Percentiles rank a stretch among this genome's conserved stretches.
phyloP scores from a whole-genome alignment of 225 moss, liverwort and hornwort genomes.

The Marchantia polymorpha region DNA sequence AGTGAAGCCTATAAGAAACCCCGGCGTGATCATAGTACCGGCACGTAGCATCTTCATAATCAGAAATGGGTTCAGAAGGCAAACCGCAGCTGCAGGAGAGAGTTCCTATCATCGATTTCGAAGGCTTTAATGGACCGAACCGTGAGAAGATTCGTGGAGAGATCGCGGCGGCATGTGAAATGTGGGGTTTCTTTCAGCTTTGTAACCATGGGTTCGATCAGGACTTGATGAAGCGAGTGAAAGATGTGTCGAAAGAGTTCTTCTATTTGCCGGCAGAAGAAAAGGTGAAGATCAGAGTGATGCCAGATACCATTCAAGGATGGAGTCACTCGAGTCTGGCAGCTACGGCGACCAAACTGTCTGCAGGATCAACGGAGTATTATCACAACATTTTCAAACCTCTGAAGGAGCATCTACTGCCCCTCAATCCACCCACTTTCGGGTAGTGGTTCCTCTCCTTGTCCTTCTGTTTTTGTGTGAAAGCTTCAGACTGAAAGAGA shows the following conservation, averaged over 20 bases:
- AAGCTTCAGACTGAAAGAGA: too few species aligned
- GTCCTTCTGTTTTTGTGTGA: too few species aligned
- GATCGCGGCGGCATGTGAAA: neutral
- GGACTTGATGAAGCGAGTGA: neutral
- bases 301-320: neutral
- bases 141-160: neutral
- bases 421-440: too few species aligned
- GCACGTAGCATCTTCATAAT: too few species aligned
- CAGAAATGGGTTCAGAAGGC: too few species aligned
- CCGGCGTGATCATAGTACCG: too few species aligned
- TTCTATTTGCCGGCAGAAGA: neutral
- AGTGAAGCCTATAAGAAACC: too few species aligned
- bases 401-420: too few species aligned
- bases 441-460: too few species aligned
- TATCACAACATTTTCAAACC: too few species aligned
- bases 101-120: neutral
- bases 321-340: neutral
- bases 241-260: neutral
- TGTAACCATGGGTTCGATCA: neutral
- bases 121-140: neutral
- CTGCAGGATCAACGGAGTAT: too few species aligned
- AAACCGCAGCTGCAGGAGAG: neutral
- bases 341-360: neutral
- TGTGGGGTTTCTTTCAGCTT: neutral
- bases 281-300: neutral